Evolutionary conservation across 2,329 filamentous ascomycete species (phyloP).

Genomic region (Cladophialophora immunda): DNA sequence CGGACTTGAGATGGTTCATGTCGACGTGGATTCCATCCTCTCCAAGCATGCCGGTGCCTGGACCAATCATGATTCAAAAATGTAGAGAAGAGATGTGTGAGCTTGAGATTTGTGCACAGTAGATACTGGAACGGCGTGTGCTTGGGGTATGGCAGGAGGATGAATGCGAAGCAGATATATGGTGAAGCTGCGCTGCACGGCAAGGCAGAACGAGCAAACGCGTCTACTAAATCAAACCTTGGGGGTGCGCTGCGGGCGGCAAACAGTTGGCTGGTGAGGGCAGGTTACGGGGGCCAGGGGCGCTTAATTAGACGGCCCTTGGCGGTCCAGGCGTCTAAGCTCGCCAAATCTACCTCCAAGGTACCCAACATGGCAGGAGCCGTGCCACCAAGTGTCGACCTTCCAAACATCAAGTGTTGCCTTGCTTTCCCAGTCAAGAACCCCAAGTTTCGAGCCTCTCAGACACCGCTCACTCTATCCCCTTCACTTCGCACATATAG

Average conservation of each 20-base stretch:
- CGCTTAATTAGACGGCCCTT: conserved; percentile 4
- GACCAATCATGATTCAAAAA: conserved; percentile 49
- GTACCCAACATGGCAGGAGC: background rate
- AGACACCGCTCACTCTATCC: background rate
- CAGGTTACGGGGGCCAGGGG: background rate
- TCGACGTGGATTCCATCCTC: conserved; percentile 97
- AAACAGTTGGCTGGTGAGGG: background rate
- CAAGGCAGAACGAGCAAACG: conserved; percentile 30
- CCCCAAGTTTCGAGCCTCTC: background rate
- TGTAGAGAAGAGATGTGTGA: background rate
- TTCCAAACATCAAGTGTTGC: background rate
- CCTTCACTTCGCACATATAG: background rate
- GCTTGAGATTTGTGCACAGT: background rate
- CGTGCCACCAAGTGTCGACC: background rate
- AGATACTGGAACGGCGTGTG: background rate
- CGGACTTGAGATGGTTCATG: conserved; percentile 98
- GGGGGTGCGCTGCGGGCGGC: conserved; percentile 8
- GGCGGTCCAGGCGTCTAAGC: background rate
- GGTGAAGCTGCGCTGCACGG: conserved; percentile 14
- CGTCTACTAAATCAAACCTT: conserved; percentile 13
- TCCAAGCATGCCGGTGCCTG: conserved; percentile 55
- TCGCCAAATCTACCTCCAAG: background rate
- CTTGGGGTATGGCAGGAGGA: background rate
- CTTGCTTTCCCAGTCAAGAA: background rate
- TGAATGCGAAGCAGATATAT: conserved; percentile 4